Conservation (phyloP, 345 rosid genomes). For the Euphorbia peplus region DNA sequence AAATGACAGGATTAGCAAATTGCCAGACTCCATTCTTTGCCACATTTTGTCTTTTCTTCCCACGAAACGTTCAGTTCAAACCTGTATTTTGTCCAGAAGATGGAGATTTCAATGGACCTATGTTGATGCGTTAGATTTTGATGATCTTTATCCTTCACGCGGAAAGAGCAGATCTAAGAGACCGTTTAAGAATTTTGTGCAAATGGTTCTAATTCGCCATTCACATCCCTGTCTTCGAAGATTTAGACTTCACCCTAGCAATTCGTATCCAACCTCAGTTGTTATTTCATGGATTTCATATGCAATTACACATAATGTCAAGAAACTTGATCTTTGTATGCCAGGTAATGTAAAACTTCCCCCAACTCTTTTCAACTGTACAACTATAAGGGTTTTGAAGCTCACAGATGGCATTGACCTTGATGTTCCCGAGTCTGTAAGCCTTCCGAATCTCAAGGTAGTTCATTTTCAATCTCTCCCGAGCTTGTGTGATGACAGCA, state of each 20-base stretch:
- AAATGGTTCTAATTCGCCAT: not conserved
- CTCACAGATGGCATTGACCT: not conserved
- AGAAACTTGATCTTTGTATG: not conserved
- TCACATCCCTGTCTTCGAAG: not conserved
- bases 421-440: not conserved
- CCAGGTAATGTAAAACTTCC: not conserved
- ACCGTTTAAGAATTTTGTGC: not conserved
- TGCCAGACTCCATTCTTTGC: not conserved
- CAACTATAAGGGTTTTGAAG: not conserved
- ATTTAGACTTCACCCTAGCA: not conserved
- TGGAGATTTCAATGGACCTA: not conserved
- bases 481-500: not conserved
- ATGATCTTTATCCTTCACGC: too few relatives aligned
- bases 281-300: not conserved
- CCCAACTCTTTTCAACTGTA: not conserved
- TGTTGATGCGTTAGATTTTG: not conserved
- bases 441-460: not conserved
- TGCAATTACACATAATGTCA: not conserved
- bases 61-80: not conserved
- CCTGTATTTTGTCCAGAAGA: not conserved
- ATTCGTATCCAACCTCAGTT: too few relatives aligned
- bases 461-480: not conserved
- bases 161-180: too few relatives aligned
- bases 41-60: conserved; percentile 4
- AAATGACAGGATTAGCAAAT: not conserved